Percentiles rank a stretch among this genome's conserved stretches.
Evolutionary conservation across 129 eudicot species (phyloP).

Genomic region (Centella asiatica): DNA sequence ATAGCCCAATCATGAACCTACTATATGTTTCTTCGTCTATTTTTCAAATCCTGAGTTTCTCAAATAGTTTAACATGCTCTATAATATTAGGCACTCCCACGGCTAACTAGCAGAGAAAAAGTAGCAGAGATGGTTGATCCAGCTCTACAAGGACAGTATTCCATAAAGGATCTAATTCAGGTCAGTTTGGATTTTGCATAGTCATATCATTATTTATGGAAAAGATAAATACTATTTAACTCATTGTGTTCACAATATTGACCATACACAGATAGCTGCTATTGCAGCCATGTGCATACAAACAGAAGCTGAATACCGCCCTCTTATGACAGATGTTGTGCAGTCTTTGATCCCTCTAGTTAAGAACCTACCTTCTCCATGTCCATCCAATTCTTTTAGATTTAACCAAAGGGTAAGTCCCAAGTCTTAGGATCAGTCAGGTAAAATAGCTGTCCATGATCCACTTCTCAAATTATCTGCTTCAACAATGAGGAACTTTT

Average conservation of each 20-base stretch:
- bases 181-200: constrained; percentile 24
- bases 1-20: background rate
- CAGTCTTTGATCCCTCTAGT: constrained; percentile 78
- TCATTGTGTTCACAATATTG: background rate
- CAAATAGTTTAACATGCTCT: background rate
- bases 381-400: constrained; percentile 49
- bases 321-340: constrained; percentile 89
- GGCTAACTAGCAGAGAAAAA: constrained; percentile 68
- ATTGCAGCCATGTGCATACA: constrained; percentile 95
- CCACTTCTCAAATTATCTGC: background rate
- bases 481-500: background rate
- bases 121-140: constrained; percentile 83
- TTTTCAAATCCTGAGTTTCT: background rate
- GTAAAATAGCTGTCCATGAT: constrained; percentile 1
- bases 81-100: constrained; percentile 73
- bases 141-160: constrained; percentile 50
- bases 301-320: constrained; percentile 91
- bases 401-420: constrained; percentile 51
- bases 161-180: constrained; percentile 77
- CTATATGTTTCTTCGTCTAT: background rate
- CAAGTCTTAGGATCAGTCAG: constrained; percentile 22
- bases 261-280: constrained; percentile 58
- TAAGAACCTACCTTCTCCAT: constrained; percentile 39
- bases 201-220: background rate
- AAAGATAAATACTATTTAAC: background rate